These are phyloP conservation scores for Acorus calamus DNA, from an alignment of 106 monocot genomes.

Conservation along the genomic window DNA sequence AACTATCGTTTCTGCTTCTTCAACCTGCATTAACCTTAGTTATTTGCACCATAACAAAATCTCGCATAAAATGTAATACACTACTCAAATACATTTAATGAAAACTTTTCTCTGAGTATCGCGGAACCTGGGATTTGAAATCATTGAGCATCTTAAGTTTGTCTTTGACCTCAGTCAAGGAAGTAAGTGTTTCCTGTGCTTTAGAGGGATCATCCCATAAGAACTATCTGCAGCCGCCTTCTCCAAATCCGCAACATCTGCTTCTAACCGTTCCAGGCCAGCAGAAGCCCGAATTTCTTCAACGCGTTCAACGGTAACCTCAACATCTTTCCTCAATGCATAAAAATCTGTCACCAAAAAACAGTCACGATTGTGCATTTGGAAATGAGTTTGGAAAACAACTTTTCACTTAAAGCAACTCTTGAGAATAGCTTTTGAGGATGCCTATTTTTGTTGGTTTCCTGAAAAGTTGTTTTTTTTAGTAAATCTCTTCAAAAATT, in stretches of 20 bases:
- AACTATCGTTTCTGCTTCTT: conserved; percentile 98
- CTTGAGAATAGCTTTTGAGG: too few relatives aligned
- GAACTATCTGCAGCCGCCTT: conserved; percentile 76
- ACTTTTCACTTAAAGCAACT: too few relatives aligned
- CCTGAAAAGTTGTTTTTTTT: too few relatives aligned
- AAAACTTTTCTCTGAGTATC: too few relatives aligned
- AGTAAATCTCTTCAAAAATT: too few relatives aligned
- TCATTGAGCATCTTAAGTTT: conserved; percentile 77
- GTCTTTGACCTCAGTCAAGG: conserved; percentile 85
- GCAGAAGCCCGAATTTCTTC: conserved; percentile 69
- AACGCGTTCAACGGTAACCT: conserved; percentile 49
- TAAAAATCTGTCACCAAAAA: conserved; percentile 65
- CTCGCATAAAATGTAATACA: too few relatives aligned
- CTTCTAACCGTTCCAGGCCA: conserved; percentile 67
- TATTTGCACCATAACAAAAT: background rate
- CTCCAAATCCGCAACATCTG: conserved; percentile 53
- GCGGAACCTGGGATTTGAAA: conserved; percentile 70
- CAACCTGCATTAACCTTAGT: conserved; percentile 30
- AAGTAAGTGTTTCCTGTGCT: conserved; percentile 71
- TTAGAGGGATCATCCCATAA: conserved; percentile 86
- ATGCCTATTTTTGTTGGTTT: too few relatives aligned
- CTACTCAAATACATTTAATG: too few relatives aligned
- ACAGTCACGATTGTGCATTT: background rate
- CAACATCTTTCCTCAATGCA: conserved; percentile 82
- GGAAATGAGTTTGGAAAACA: background rate